Percentiles rank a stretch among this genome's conserved stretches.
phyloP scores from a whole-genome alignment of 2,329 filamentous ascomycete genomes.

The Purpureocillium takamizusanense region DNA sequence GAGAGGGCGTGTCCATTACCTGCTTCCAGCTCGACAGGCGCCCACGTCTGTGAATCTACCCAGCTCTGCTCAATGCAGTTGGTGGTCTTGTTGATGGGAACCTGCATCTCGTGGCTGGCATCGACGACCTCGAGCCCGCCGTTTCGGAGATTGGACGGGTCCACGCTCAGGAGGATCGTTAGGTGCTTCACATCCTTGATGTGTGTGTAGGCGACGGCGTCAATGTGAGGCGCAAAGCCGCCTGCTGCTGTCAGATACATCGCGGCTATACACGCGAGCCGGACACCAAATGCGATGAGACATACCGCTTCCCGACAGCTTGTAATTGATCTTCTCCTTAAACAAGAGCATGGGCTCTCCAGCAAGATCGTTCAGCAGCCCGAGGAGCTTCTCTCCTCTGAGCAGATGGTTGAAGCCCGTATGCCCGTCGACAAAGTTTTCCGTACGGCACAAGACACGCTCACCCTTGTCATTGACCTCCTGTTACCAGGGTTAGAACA shows the following conservation, averaged over 20 bases:
- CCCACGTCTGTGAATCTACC: conserved; percentile 8
- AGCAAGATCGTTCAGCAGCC: conserved; percentile 5
- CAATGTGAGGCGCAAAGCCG: conserved; percentile 13
- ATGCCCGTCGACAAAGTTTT: conserved; percentile 12
- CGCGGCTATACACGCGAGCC: too few species aligned
- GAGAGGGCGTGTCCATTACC: conserved; percentile 2
- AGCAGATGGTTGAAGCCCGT: conserved; percentile 8
- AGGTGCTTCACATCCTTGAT: conserved; percentile 11
- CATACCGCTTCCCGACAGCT: conserved; percentile 10
- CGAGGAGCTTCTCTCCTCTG: conserved; percentile 8
- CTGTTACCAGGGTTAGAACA: not conserved
- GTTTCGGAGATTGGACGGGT: conserved; percentile 8
- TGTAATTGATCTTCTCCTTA: conserved; percentile 14
- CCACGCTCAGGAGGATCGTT: conserved; percentile 10
- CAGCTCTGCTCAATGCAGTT: conserved; percentile 10
- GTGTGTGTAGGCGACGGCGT: conserved; percentile 11
- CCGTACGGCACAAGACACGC: conserved; percentile 10
- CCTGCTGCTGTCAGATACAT: conserved; percentile 1
- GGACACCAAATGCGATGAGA: too few species aligned
- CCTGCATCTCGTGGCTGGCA: conserved; percentile 7
- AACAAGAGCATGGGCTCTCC: conserved; percentile 11
- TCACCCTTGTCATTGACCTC: conserved; percentile 9
- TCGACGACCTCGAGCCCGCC: conserved; percentile 10
- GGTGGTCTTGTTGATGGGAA: conserved; percentile 7
- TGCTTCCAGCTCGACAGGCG: conserved; percentile 9